Base-by-base conservation (phyloP, 1,284 basidiomycete genomes). In the Phaffia rhodozyma region DNA sequence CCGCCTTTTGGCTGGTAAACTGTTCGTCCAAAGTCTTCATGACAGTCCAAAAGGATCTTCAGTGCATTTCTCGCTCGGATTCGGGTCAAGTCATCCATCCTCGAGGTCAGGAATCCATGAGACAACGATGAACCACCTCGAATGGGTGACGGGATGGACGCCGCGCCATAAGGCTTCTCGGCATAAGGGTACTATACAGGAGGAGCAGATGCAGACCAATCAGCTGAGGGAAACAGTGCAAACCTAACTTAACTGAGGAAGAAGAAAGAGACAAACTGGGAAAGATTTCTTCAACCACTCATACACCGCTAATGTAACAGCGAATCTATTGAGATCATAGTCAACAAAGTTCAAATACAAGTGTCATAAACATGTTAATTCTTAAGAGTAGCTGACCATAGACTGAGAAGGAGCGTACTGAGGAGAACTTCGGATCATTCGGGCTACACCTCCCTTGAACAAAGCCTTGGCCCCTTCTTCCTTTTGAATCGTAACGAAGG, bases 391-490 rank as follows among this genome's bases (percentile, higher is more conserved):
- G 2, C 59, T 47, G 23, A 18, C 21, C 11, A 29, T 5, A 7
- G 21, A 55, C 34, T 18, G 18, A 50, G 21, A 27, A 43, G 16
- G 1, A 50, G 56, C 62, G 6, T 7, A 72, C 63, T 78, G 77
- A 23, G 78, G 78, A 27, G 72, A 74, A 61, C 87, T 90, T 69
- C 93, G 82, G 66, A 96, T 78, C 58, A 97, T 81, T 69, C 93
- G 89, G 53, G 94, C 94, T 32, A 89, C 82, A 59, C 92, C 92
- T 60, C 94, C 96, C 77, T 97, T 98, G 84, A 89, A 98, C 68
- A 98, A 79, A 11, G 96, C 94, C 61, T 70, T 72, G 18, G 71
- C 66, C 27, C 75, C 74, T 62, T 75, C 75, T 64, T 74, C 72
- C 81, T 73, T 73, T 86, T 87, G 85, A 68, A 98, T 97, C 75